Base-by-base conservation (phyloP, 2,329 filamentous ascomycete genomes). In the Fusarium ramigenum region DNA sequence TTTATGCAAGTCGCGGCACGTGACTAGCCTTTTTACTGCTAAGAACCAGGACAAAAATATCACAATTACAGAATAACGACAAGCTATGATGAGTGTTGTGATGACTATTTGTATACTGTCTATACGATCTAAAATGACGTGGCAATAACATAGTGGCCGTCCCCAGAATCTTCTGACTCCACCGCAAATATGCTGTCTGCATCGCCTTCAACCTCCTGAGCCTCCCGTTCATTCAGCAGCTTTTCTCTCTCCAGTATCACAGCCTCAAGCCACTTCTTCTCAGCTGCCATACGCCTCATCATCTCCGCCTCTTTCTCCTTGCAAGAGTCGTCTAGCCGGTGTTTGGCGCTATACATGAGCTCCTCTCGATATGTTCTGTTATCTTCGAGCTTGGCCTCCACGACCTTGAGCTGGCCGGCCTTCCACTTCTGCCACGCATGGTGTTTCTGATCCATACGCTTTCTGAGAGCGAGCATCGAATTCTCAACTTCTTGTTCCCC, bases 261-360 rank as follows among this genome's bases (percentile, higher is more conserved):
- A 46, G 83, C 81, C 40, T 80, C 79, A 30, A 85, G 77, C 88
- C 88, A 90, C 63, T 78, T 81, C 63, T 81, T 78, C 80, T 89
- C 87, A 0, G 85, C 86, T 11, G 72, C 73, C 53, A 82, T 82
- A 36, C 79, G 81, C 57, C 73, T 79, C 43, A 70, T 66, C 30
- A 83, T 76, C 21, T 82, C 82, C 21, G 72, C 75, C 53, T 79
- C 78, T 49, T 78, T 79, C 23, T 79, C 78, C 4, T 78, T 79
- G 39, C 60, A 76, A 25, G 74, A 61, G n/a, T 77, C 80, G 21
- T 75, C 70, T 30, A 83, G 67, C 23, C 81, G 77, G 36, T 75
- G 71, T 59, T 79, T 82, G 58, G 80, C 78, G 39, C 82, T 83
- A 32, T 84, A 82, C 80, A 84, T 83, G 62, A 85, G 72, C 78